These are phyloP conservation scores for Metschnikowia lunata DNA, from an alignment of 805 yeast species.

Conservation along the genomic window DNA sequence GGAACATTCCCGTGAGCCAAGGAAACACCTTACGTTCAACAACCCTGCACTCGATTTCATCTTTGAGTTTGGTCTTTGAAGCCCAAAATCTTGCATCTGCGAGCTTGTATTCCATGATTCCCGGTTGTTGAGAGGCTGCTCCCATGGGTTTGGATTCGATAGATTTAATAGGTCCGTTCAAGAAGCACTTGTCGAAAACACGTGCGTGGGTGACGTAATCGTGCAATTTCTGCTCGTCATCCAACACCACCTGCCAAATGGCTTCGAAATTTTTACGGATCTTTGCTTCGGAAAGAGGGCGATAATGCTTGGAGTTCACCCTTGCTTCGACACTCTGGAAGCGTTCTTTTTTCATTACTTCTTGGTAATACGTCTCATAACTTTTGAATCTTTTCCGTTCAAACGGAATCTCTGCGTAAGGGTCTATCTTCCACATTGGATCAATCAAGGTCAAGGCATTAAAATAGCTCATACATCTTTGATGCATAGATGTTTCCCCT, in stretches of 20 bases:
- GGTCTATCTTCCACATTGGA: constrained; percentile 44
- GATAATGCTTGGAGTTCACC: constrained; percentile 26
- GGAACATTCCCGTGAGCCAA: constrained; percentile 12
- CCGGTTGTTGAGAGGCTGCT: constrained; percentile 7
- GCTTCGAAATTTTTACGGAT: constrained; percentile 2
- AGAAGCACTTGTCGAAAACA: constrained; percentile 44
- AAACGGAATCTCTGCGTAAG: constrained; percentile 25
- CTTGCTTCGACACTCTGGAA: constrained; percentile 16
- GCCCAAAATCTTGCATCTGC: neutral
- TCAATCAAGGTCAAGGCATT: constrained; percentile 35
- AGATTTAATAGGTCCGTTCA: too few species aligned
- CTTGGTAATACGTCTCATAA: constrained; percentile 16
- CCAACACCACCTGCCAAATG: too few species aligned
- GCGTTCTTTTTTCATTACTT: constrained; percentile 17
- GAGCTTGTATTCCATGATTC: neutral
- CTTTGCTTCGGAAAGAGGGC: constrained; percentile 22
- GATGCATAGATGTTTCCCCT: constrained; percentile 14
- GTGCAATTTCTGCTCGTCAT: constrained; percentile 33
- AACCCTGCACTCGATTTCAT: constrained; percentile 1
- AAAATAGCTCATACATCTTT: constrained; percentile 46
- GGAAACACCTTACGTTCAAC: constrained; percentile 13
- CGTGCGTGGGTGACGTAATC: constrained; percentile 43
- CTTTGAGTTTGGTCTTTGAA: constrained; percentile 2
- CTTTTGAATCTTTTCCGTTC: constrained; percentile 23
- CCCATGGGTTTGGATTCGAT: too few species aligned